Percentiles rank a stretch among this genome's conserved stretches.
Conservation (phyloP, 106 monocot genomes). For the Iris macrosiphon region DNA sequence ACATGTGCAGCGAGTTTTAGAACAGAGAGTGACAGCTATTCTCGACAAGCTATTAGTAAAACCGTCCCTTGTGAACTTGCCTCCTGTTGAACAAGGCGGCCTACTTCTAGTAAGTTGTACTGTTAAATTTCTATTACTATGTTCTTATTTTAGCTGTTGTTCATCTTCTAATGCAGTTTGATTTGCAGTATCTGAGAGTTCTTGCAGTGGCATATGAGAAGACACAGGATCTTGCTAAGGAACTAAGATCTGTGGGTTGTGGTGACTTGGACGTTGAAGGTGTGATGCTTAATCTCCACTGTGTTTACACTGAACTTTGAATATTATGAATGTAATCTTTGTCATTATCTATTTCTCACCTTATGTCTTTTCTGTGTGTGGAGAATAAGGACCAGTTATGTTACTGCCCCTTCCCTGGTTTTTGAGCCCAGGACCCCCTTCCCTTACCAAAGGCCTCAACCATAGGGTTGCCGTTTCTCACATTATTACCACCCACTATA, state of each 20-base stretch:
- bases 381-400: too few relatives aligned
- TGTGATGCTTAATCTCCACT: too few relatives aligned
- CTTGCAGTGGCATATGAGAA: slow-evolving; percentile 90
- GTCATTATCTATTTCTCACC: too few relatives aligned
- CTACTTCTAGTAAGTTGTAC: slow-evolving; percentile 54
- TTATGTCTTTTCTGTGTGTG: too few relatives aligned
- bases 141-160: background rate
- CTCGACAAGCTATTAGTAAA: slow-evolving; percentile 86
- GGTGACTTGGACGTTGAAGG: slow-evolving; percentile 99
- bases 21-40: slow-evolving; percentile 86
- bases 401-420: too few relatives aligned
- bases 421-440: too few relatives aligned
- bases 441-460: too few relatives aligned
- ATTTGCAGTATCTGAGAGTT: slow-evolving; percentile 83
- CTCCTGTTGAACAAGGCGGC: slow-evolving; percentile 86
- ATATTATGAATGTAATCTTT: too few relatives aligned
- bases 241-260: slow-evolving; percentile 81
- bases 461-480: too few relatives aligned
- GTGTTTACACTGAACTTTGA: too few relatives aligned
- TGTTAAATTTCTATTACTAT: slow-evolving; percentile 3
- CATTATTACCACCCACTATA: too few relatives aligned
- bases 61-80: slow-evolving; percentile 85
- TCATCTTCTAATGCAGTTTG: slow-evolving; percentile 13
- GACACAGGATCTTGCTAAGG: slow-evolving; percentile 90
- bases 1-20: slow-evolving; percentile 72